Base-by-base conservation (phyloP, 2,329 filamentous ascomycete genomes). In the Myriosclerotinia curreyana region DNA sequence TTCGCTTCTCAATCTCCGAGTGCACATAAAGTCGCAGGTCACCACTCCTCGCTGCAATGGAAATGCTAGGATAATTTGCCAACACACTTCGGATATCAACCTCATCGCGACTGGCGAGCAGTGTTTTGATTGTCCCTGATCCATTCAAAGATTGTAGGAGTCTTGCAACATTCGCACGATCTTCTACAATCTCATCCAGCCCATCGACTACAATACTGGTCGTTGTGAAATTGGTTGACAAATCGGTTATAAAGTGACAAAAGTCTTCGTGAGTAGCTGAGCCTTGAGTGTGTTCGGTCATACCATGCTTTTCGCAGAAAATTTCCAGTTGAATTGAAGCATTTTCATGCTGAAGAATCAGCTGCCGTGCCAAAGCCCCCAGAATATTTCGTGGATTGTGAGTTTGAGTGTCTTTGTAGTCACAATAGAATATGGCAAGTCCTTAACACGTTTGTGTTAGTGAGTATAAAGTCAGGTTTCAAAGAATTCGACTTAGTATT, bases 141-240 rank as follows among this genome's bases (percentile, higher is more conserved):
- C 12, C 17, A 50, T 66, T 66, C 11, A 69, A 58, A 1, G 31
- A 54, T 59, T 31, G 34, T 6, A 69, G 58, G n/a, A 53, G 40
- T 14, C 22, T 48, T 20, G 62, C 51, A 3, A 70, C 66, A 2
- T 56, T 56, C 7, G 28, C 56, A 5, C 62, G 59, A 48, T 68
- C 51, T 11, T 63, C 36, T 6, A 59, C 63, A 60, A 70, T 69
- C 51, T 75, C 72, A 60, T 75, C 73, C 3, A 74, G 48, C 7
- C 66, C 72, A 66, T 75, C 73, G 0, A 75, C 68, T 31, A 74
- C 28, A 3, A 75, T 69, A 28, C 51, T 69, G 50, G 49, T 65
- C 12, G 44, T 65, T 2, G 46, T 67, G 67, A 65, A 71, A 64
- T 25, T 14, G 5, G 25, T 66, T 15, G 65, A 53, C 20, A 66